Percentiles rank a stretch among this genome's conserved stretches.
These are phyloP conservation scores for Hygrophoropsis aurantiaca DNA, from an alignment of 768 basidiomycete species.

Conservation along the genomic window DNA sequence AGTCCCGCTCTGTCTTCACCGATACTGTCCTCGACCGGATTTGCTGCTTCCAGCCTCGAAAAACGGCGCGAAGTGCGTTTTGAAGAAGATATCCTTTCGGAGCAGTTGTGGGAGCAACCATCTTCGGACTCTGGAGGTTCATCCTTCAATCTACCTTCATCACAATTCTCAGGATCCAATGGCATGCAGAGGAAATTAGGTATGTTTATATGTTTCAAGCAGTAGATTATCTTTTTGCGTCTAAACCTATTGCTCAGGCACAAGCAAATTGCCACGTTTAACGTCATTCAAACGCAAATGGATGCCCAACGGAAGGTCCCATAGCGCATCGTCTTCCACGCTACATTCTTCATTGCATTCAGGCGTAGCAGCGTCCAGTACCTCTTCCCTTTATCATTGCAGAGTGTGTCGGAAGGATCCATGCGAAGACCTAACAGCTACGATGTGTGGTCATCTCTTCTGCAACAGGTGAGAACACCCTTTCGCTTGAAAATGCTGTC, in stretches of 20 bases:
- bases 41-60: conserved; percentile 23
- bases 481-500: background rate
- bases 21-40: conserved; percentile 29
- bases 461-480: conserved; percentile 46
- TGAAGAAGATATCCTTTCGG: conserved; percentile 31
- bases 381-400: conserved; percentile 39
- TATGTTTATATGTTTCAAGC: conserved; percentile 4
- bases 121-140: conserved; percentile 28
- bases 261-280: conserved; percentile 31
- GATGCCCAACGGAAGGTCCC: conserved; percentile 12
- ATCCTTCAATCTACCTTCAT: conserved; percentile 22
- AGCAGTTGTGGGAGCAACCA: conserved; percentile 27
- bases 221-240: background rate
- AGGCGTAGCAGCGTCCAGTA: background rate
- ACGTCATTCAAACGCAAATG: conserved; percentile 25
- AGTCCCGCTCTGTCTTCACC: conserved; percentile 26
- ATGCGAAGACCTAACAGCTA: conserved; percentile 56
- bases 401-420: conserved; percentile 48
- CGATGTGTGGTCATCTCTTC: conserved; percentile 65
- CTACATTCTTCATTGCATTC: background rate
- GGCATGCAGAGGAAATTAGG: conserved; percentile 17
- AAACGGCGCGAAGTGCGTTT: conserved; percentile 34
- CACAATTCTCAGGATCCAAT: conserved; percentile 12
- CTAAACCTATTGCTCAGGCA: conserved; percentile 13
- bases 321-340: background rate